A percentile compares a stretch with the other conserved stretches of the same genome.
Evolutionary conservation across 2,329 filamentous ascomycete species (phyloP).

Genomic region (Calonectria ilicicola): DNA sequence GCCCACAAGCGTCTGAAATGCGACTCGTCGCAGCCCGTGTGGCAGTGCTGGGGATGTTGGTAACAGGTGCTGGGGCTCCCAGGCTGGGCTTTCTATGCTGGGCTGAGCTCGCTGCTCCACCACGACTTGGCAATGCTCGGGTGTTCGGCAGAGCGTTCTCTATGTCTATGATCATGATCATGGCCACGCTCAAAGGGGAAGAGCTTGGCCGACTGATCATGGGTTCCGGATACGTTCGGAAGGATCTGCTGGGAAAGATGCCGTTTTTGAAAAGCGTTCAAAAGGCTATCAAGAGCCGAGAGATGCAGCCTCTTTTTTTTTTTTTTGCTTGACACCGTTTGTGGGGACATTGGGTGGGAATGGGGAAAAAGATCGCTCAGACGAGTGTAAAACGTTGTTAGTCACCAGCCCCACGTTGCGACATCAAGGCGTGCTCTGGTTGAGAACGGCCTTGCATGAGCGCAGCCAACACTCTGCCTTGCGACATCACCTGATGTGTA

Average conservation of each 20-base stretch:
- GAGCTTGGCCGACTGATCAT: background rate
- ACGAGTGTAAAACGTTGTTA: background rate
- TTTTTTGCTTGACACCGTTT: background rate
- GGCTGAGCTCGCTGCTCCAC: background rate
- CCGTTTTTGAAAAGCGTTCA: background rate
- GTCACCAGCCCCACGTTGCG: background rate
- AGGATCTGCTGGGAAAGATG: background rate
- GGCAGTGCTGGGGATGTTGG: background rate
- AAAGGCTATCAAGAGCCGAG: background rate
- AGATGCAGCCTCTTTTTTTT: background rate
- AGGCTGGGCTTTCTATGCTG: background rate
- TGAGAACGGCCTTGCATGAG: background rate
- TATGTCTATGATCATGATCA: too few species aligned
- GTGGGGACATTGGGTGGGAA: background rate
- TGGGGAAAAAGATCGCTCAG: background rate
- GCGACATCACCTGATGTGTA: background rate
- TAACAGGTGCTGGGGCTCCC: background rate
- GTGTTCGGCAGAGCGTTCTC: background rate
- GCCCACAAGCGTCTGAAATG: background rate
- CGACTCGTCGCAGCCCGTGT: background rate
- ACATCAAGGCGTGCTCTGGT: background rate
- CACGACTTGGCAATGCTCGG: background rate
- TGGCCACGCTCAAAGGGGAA: background rate
- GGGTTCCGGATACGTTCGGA: background rate
- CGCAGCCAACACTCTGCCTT: background rate